Percentiles rank a stretch among this genome's conserved stretches.
Evolutionary conservation across 345 rosid species (phyloP).

Genomic region (Eucalyptus curtisii): DNA sequence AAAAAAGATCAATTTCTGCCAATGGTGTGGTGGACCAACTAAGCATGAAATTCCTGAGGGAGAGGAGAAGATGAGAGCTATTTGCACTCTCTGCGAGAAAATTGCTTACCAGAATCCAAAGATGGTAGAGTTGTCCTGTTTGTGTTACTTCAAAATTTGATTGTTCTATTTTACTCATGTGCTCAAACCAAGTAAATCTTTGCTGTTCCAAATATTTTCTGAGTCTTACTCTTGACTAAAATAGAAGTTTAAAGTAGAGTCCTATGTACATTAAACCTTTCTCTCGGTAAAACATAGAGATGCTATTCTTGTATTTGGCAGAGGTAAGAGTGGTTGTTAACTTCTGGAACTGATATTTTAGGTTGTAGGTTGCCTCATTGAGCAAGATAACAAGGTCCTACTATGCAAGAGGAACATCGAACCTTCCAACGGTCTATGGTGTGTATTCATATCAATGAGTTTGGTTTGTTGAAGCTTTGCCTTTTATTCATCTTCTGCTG

Average conservation of each 20-base stretch:
- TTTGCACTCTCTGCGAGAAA: constrained; percentile 67
- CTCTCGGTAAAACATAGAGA: background rate
- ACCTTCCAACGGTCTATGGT: constrained; percentile 91
- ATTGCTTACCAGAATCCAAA: constrained; percentile 93
- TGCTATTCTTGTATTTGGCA: background rate
- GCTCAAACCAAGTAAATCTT: background rate
- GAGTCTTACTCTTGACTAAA: background rate
- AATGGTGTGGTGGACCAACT: constrained; percentile 94
- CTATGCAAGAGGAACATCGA: constrained; percentile 96
- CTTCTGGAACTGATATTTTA: constrained; percentile 1
- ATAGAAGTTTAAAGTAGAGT: background rate
- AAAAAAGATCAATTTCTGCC: constrained; percentile 76
- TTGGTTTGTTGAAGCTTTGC: background rate
- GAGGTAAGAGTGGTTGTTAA: background rate
- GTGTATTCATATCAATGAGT: background rate
- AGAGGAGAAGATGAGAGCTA: constrained; percentile 85
- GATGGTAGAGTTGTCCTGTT: constrained; percentile 44
- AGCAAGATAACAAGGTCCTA: constrained; percentile 73
- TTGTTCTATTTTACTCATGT: background rate
- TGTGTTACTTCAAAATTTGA: background rate
- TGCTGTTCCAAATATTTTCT: background rate
- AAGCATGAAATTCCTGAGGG: constrained; percentile 87
- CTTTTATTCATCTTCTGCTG: background rate
- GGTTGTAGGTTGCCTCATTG: constrained; percentile 98
- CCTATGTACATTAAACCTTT: background rate